Base-by-base conservation (phyloP, 306 rosid species). In the Cicer bijugum region DNA sequence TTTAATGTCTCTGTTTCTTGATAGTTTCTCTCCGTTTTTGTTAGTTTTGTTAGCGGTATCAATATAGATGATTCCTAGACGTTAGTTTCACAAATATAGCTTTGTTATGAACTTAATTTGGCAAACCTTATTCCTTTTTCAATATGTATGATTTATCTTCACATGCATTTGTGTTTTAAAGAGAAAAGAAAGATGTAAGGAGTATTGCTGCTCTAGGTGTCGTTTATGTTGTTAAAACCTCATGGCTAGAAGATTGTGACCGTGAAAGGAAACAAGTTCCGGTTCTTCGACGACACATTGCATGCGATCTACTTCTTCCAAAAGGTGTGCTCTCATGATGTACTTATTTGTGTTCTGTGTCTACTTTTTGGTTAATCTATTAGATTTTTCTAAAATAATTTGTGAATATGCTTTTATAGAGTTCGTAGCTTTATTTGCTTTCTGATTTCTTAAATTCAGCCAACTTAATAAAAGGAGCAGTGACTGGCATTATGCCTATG, bases 211-310 rank as follows among this genome's bases (percentile, higher is more conserved):
- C 98, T 87, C 78, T 79, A 10, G 96, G 98, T 73, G 77, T 91
- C 63, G 77, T 88, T 73, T 78, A 82, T 73, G 96, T 89, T 73
- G 98, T 93, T 64, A 91, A 79, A 82, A 73, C 89, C 43, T 43
- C 82, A 53, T 93, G 98, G 98, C 96, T 93, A 77, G 95, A 91
- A 82, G 97, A 93, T 71, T 93, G 98, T 80, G 89, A 89, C 72
- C 84, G 71, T 68, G 73, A 75, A 72, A 93, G 85, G 87, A 91
- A 88, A 82, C 89, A 89, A 86, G 82, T 89, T 67, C 87, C 88
- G 63, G 89, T 91, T 82, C 86, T 80, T 55, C 79, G 67, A 75
- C 86, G 86, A 75, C 96, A 93, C 78, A 74, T 84, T 75, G 97
- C 97, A n/a, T 57, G 23, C 72, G 96, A 93, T 84, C 78, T 85